Conservation (phyloP, 2,329 filamentous ascomycete genomes). For the Aureobasidium zeae region DNA sequence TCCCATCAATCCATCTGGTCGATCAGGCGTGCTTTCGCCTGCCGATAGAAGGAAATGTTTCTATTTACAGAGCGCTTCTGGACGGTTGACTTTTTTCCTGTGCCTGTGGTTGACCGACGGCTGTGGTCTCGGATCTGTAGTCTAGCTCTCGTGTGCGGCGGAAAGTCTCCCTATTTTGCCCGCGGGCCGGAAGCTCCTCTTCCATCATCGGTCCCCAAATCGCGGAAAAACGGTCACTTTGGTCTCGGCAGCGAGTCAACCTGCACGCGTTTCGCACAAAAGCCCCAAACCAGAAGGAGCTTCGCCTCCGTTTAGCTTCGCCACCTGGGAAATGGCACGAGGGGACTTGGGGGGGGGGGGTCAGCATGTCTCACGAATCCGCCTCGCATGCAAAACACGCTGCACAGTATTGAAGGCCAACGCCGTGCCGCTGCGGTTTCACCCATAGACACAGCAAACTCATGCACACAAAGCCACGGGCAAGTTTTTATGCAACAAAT, state of each 20-base stretch:
- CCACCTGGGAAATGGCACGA: slow-evolving; percentile 4
- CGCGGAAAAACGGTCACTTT: slow-evolving; percentile 3
- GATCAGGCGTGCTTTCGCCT: slow-evolving; percentile 14
- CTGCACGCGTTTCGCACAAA: slow-evolving; percentile 10
- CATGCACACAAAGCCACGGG: neutral
- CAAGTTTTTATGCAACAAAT: neutral
- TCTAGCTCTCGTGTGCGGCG: slow-evolving; percentile 8
- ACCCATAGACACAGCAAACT: slow-evolving; percentile 9
- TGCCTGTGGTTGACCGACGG: slow-evolving; percentile 7
- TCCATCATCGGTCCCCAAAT: slow-evolving; percentile 10
- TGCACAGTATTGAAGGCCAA: slow-evolving; percentile 4
- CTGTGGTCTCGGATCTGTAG: neutral
- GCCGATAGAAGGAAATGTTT: slow-evolving; percentile 9
- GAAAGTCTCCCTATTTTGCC: neutral
- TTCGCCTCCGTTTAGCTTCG: slow-evolving; percentile 3
- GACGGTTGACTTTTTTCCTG: slow-evolving; percentile 7
- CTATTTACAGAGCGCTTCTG: slow-evolving; percentile 7
- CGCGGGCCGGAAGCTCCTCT: slow-evolving; percentile 11
- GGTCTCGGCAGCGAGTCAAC: slow-evolving; percentile 1
- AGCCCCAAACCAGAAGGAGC: slow-evolving; percentile 4
- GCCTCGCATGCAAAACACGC: slow-evolving; percentile 13
- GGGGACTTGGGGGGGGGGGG: no score
- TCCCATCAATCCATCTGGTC: slow-evolving; percentile 1
- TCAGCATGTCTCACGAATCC: neutral
- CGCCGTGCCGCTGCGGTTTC: slow-evolving; percentile 4